Evolutionary conservation across 768 basidiomycete genomes (phyloP).

Genomic region (Dentipellis fragilis): DNA sequence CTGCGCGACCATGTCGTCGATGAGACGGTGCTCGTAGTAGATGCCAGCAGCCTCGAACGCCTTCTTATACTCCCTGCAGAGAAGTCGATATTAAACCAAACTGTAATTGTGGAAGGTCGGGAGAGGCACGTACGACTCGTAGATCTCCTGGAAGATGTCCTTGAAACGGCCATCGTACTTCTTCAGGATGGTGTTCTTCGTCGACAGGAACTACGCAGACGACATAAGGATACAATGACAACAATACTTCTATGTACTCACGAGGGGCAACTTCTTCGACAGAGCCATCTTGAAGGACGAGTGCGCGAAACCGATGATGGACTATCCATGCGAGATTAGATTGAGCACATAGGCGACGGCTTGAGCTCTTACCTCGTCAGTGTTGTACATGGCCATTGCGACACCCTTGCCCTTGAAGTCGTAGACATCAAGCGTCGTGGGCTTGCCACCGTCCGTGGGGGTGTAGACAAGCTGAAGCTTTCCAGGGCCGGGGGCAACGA

Average conservation of each 20-base stretch:
- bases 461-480: conserved; percentile 90
- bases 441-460: conserved; percentile 63
- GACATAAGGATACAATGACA: not conserved
- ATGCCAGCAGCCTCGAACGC: conserved; percentile 62
- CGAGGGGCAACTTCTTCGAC: conserved; percentile 66
- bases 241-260: conserved; percentile 13
- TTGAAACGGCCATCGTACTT: conserved; percentile 99
- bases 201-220: conserved; percentile 75
- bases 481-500: conserved; percentile 83
- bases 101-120: not conserved
- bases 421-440: conserved; percentile 72
- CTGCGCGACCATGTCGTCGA: conserved; percentile 98
- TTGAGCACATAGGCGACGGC: not conserved
- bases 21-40: conserved; percentile 94
- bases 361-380: conserved; percentile 59
- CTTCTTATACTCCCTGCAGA: conserved; percentile 51
- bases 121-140: conserved; percentile 44
- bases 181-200: conserved; percentile 96
- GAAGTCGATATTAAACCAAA: not conserved
- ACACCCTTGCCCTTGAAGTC: conserved; percentile 91
- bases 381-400: conserved; percentile 98
- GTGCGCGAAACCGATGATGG: conserved; percentile 92
- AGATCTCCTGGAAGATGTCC: conserved; percentile 98
- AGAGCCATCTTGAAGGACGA: conserved; percentile 96
- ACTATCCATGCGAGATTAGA: conserved; percentile 31